Base-by-base conservation (phyloP, 2,329 filamentous ascomycete species). In the Hymenoscyphus fraxineus region DNA sequence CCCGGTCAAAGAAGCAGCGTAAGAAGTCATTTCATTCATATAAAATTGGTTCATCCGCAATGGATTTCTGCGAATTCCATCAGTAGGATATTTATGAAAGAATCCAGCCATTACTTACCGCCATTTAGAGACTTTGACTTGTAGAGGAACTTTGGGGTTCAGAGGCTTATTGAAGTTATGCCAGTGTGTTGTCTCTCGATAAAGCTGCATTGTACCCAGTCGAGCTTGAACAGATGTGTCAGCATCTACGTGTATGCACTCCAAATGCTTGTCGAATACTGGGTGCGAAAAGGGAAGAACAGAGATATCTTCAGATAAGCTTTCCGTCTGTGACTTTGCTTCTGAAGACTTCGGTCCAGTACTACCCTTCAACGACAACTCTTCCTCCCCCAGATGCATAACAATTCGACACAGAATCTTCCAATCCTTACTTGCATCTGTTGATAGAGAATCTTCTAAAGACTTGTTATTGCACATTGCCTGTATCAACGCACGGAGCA, bases 1-100 rank as follows among this genome's bases (percentile, higher is more conserved):
- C 64, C 87, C 88, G 0, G 87, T 90, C 58, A 92, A 78, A 74
- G 88, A 91, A 13, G 86, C 87, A 1, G 90, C 87, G 73, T 92
- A 93, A 1, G 81, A 79, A 35, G 82, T 81, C 76, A 89, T 89
- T 65, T 90, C 87, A 1, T 83, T 82, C 83, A 90, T 89, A 71
- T 85, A 87, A 60, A 79, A 80, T 70, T 92, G 88, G 56, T 88
- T 76, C 3, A 67, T 71, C 35, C 74, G 69, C 7, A 75, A 65
- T 10, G 74, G 73, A 60, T 76, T 75, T 32, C 73, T 58, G 31
- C 38, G 38, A 3, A 40, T 66, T 58, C 55, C 59, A n/a, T 61
- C 15, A 64, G 41, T 31, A 27, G 44, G n/a, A 27, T 13, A 12
- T 32, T 7, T 15, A 32, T 40, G n/a, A 62, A 16, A 31, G 54